Evolutionary conservation across 1,284 basidiomycete genomes (phyloP), one percentile per base, ranked within the genome.

Genomic region (Phenoliferia sp.): DNA sequence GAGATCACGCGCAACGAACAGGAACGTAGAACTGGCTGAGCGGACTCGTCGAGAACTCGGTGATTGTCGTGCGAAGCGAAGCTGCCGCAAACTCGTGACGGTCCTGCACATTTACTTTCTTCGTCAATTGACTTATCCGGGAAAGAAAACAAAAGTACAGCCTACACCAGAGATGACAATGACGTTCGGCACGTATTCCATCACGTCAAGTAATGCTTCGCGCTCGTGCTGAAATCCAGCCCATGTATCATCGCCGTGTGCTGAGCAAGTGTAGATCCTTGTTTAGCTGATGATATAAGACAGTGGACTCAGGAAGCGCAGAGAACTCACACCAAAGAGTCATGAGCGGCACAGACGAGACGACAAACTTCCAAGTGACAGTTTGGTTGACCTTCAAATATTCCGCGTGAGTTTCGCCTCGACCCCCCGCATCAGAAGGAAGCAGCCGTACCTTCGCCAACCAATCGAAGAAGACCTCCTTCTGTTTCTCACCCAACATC

Each of bases 331-430:
- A 84, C 89, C 90, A 92, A 22, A 91, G 83, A 0, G 85, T 85
- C 52, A 88, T 90, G 79, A 93, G 88, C 0, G 90, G 90, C 3
- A 91, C 88, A 12, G 87, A 88, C 16, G 85, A 84, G 29, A 89
- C 84, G 64, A 93, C 82, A 77, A 93, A 91, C 79, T 92, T 92
- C 84, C 90, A 92, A 0, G 88, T 86, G 3, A 86, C 83, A 0
- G 90, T 92, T 63, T 81, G 78, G 79, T 92, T 92, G 58, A 87
- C 87, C 84, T 86, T 59, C 5, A 39, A 48, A 56, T 19, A 54
- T 16, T n/a, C 29, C 5, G 57, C 7, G 32, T 61, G 31, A 44
- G 32, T 57, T 50, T 32, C 26, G 19, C 48, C 22, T 2, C 52
- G 52, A 2, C 5, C 57, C 17, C 33, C 9, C 0, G 33, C 12